Conservation (phyloP, 2,329 filamentous ascomycete genomes). For the Talaromyces sp. region DNA sequence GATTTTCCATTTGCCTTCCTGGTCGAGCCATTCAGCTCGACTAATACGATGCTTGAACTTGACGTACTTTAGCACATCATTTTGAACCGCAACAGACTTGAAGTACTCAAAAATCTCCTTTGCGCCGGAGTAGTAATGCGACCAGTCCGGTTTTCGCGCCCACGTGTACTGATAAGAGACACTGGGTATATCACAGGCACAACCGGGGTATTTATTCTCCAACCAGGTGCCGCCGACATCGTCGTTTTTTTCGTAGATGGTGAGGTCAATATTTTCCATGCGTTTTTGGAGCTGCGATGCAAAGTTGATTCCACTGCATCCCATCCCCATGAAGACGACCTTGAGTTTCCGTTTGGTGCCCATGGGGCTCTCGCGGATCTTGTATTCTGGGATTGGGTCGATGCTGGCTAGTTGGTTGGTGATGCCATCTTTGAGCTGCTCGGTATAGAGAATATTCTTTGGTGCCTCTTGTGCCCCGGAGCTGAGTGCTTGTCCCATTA, state of each 20-base stretch:
- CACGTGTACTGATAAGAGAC: background rate
- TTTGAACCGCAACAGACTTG: conserved; percentile 16
- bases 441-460: too few relatives aligned
- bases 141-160: background rate
- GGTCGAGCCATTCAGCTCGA: conserved; percentile 22
- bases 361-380: too few relatives aligned
- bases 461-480: too few relatives aligned
- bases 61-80: conserved; percentile 21
- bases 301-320: conserved; percentile 14
- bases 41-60: conserved; percentile 20
- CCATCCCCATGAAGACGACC: conserved; percentile 16
- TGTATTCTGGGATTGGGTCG: too few relatives aligned
- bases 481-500: too few relatives aligned
- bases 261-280: conserved; percentile 16
- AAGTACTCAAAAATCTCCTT: conserved; percentile 23
- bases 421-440: too few relatives aligned
- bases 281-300: conserved; percentile 10
- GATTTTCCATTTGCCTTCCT: conserved; percentile 14
- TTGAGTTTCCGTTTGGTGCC: too few relatives aligned
- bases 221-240: conserved; percentile 8
- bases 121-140: conserved; percentile 16
- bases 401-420: too few relatives aligned
- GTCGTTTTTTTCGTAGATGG: conserved; percentile 21
- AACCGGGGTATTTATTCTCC: conserved; percentile 10
- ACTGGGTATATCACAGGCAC: conserved; percentile 4